phyloP scores from a whole-genome alignment of 192 early-diverging fungal genomes.

The Spizellomyces punctatus region DNA sequence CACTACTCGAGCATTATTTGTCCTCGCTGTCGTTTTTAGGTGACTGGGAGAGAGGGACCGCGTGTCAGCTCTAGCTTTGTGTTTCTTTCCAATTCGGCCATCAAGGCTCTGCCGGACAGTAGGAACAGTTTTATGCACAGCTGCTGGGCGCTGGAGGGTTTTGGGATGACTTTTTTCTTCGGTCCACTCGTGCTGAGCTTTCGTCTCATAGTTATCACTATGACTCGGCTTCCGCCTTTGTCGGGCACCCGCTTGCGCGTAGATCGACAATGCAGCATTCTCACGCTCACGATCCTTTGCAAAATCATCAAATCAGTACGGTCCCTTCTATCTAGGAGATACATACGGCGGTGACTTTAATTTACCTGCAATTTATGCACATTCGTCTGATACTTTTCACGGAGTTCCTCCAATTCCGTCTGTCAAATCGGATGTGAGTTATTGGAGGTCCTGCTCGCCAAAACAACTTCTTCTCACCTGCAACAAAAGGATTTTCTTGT shows the following conservation, averaged over 20 bases:
- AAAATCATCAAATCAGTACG: neutral
- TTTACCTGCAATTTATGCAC: conserved; percentile 8
- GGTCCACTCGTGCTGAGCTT: neutral
- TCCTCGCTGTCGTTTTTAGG: neutral
- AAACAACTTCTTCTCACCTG: neutral
- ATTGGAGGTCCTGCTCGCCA: neutral
- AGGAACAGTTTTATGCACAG: neutral
- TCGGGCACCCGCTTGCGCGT: conserved; percentile 2
- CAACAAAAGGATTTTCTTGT: neutral
- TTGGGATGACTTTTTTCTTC: neutral
- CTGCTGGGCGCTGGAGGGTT: neutral
- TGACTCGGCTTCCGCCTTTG: neutral
- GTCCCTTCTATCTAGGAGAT: neutral
- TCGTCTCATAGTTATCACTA: neutral
- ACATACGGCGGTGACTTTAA: neutral
- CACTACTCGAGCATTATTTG: neutral
- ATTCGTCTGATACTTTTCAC: neutral
- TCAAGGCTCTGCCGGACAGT: neutral
- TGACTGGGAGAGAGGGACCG: conserved; percentile 1
- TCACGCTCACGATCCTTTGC: conserved; percentile 12
- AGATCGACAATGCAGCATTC: conserved; percentile 10
- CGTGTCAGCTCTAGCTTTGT: neutral
- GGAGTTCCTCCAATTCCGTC: conserved; percentile 1
- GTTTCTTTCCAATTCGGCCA: neutral
- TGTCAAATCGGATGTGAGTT: neutral